Base-by-base conservation (phyloP, 2,329 filamentous ascomycete genomes). In the Sclerotiophoma versabilis region DNA sequence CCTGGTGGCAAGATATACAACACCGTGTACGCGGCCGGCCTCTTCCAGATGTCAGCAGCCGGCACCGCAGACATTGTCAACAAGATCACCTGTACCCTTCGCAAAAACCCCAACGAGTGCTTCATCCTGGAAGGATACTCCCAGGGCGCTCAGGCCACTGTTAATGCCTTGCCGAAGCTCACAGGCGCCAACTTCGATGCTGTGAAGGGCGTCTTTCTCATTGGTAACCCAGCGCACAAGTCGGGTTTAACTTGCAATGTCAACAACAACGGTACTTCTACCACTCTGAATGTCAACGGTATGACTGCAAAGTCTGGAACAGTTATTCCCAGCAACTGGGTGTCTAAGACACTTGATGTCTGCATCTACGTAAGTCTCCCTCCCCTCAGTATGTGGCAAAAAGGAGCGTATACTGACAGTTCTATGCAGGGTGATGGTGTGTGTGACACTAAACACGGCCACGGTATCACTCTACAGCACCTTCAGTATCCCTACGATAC, bases 61-160 rank as follows among this genome's bases (percentile, higher is more conserved):
- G 73, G 68, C 2, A 75, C 73, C 4, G 19, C 25, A 10, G 71
- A 73, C 41, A 76, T 76, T 43, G 48, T 76, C 59, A 65, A 69
- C 57, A 59, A 72, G n/a, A 63, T 76, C 52, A 54, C 54, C 4
- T 52, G 49, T 11, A 67, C 60, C 5, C 62, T 75, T 1, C n/a
- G 26, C 0, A 41, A 59, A 0, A 62, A 58, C 32, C 65, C 73
- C 1, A 60, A 64, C 27, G 63, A 67, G 41, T 76, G 73, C 56
- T 75, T 75, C 54, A 68, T 75, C 41, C 64, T 76, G 1, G 66
- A 76, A 45, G 74, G 74, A 15, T 75, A 76, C 60, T 72, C 67
- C 2, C 74, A 76, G 52, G 74, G 71, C 17, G 74, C 74, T 2
- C 65, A 70, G 7, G 74, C 72, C 0, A 76, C 74, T 0, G 66